Conservation (phyloP, 2,329 filamentous ascomycete species). For the Dothideomycetidae sp. region DNA sequence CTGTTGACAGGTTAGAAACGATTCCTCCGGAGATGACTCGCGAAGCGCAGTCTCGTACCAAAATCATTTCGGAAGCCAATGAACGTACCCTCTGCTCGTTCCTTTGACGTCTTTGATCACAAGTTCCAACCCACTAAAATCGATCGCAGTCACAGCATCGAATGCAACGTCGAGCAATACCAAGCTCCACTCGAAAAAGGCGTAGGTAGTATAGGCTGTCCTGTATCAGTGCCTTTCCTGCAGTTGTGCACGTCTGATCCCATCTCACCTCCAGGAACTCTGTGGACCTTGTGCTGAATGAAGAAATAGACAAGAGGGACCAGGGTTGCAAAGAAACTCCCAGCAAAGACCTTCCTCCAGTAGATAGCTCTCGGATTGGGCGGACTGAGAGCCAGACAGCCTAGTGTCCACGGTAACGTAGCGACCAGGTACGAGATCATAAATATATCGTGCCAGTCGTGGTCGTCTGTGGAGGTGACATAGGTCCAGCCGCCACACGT, state of each 20-base stretch:
- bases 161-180: constrained; percentile 93
- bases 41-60: constrained; percentile 10
- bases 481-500: constrained; percentile 98
- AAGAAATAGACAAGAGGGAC: constrained; percentile 91
- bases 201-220: constrained; percentile 87
- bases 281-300: constrained; percentile 96
- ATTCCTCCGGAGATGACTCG: neutral
- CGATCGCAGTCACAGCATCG: constrained; percentile 83
- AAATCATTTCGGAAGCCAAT: constrained; percentile 74
- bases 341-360: constrained; percentile 74
- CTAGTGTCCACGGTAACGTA: constrained; percentile 87
- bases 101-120: constrained; percentile 80
- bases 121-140: constrained; percentile 82
- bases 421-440: constrained; percentile 97
- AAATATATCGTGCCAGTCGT: constrained; percentile 97
- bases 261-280: constrained; percentile 70
- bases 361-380: constrained; percentile 69
- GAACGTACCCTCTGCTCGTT: constrained; percentile 94
- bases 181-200: constrained; percentile 94
- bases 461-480: constrained; percentile 93
- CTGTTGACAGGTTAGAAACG: constrained; percentile 25
- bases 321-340: constrained; percentile 78
- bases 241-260: neutral
- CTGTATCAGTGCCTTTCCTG: neutral
- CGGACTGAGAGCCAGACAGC: constrained; percentile 77